Evolutionary conservation across 2,329 filamentous ascomycete genomes (phyloP).

Genomic region (Penicillium sp.): DNA sequence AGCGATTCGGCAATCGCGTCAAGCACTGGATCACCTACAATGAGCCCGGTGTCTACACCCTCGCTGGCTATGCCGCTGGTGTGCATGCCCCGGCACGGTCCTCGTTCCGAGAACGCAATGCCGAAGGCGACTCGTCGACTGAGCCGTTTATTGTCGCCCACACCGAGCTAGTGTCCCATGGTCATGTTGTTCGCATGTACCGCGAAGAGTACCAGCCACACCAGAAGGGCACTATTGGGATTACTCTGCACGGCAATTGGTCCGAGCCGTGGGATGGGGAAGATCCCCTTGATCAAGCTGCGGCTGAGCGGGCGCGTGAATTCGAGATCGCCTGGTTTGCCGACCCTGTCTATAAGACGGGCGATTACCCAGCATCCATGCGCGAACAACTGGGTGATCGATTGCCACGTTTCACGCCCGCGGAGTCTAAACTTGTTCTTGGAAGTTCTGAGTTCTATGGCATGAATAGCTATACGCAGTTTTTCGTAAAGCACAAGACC

Average conservation of each 20-base stretch:
- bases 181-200: conserved; percentile 72
- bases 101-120: conserved; percentile 68
- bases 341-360: conserved; percentile 73
- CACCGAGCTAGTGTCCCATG: conserved; percentile 74
- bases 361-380: conserved; percentile 78
- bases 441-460: conserved; percentile 85
- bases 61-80: conserved; percentile 74
- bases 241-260: conserved; percentile 76
- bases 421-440: conserved; percentile 68
- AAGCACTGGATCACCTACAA: conserved; percentile 87
- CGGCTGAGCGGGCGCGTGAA: conserved; percentile 73
- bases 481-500: conserved; percentile 73
- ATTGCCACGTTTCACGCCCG: conserved; percentile 69
- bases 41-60: conserved; percentile 77
- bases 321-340: conserved; percentile 82
- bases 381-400: conserved; percentile 73
- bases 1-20: conserved; percentile 68
- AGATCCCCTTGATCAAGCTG: conserved; percentile 69
- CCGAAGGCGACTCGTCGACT: conserved; percentile 69
- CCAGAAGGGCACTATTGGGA: conserved; percentile 72
- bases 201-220: conserved; percentile 73
- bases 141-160: conserved; percentile 79
- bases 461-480: conserved; percentile 85
- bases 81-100: conserved; percentile 75
- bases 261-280: conserved; percentile 75